These are phyloP conservation scores for Backusella luteola DNA, from an alignment of 192 early-diverging fungal genomes.

Conservation along the genomic window DNA sequence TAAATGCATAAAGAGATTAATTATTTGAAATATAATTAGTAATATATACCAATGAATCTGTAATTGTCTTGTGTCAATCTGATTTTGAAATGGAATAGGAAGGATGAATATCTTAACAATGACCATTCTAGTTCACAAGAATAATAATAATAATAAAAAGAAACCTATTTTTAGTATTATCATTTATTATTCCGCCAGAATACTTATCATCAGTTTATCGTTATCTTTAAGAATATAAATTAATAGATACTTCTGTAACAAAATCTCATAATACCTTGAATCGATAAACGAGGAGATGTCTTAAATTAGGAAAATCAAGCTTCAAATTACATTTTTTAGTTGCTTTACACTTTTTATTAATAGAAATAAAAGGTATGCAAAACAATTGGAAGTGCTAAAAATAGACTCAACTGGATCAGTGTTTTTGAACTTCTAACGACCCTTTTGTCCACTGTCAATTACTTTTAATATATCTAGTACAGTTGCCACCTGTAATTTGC, in stretches of 20 bases:
- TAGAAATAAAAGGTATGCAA: conserved; percentile 27
- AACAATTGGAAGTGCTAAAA: neutral
- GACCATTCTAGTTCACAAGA: conserved; percentile 50
- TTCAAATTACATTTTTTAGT: conserved; percentile 19
- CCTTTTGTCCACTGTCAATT: conserved; percentile 52
- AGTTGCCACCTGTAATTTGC: conserved; percentile 14
- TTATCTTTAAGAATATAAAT: neutral
- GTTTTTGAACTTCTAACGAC: conserved; percentile 39
- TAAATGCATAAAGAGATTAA: neutral
- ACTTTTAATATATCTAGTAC: conserved; percentile 52
- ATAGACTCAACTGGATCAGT: conserved; percentile 12
- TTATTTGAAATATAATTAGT: conserved; percentile 39
- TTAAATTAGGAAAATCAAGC: conserved; percentile 12
- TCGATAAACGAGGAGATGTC: too few relatives aligned
- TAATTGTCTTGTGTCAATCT: conserved; percentile 51
- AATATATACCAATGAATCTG: conserved; percentile 38
- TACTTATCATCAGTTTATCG: neutral
- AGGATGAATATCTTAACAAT: conserved; percentile 53
- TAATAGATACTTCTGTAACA: conserved; percentile 15
- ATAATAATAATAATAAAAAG: conserved; percentile 30
- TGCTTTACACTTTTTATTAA: conserved; percentile 31
- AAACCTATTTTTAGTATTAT: conserved; percentile 50
- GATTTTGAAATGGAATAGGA: conserved; percentile 48
- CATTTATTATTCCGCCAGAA: conserved; percentile 40
- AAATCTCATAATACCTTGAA: too few relatives aligned